Percentiles rank a stretch among this genome's conserved stretches.
Evolutionary conservation across 2,329 filamentous ascomycete genomes (phyloP).

Genomic region (Xylariaceae sp.): DNA sequence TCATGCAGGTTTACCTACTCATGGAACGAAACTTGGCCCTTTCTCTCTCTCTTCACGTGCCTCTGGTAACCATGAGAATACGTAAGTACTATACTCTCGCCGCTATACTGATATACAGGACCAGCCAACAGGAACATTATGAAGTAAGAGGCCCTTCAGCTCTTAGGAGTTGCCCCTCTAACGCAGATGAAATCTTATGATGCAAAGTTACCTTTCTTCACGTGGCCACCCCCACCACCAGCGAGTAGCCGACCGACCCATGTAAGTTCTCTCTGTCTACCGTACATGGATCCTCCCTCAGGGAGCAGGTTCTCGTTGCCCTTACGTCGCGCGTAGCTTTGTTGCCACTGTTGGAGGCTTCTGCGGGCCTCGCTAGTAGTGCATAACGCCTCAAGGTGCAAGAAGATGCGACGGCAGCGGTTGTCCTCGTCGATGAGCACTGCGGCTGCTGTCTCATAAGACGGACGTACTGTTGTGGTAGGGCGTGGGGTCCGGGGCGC

Average conservation of each 20-base stretch:
- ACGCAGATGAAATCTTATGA: neutral
- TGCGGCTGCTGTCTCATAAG: conserved; percentile 12
- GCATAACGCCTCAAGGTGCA: conserved; percentile 54
- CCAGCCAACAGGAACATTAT: no score
- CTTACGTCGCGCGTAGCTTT: conserved; percentile 51
- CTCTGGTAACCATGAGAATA: no score
- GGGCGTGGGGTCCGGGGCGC: neutral
- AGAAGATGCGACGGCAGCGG: conserved; percentile 52
- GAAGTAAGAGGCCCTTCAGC: no score
- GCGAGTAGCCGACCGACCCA: conserved; percentile 40
- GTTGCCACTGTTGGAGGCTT: conserved; percentile 57
- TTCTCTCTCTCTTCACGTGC: no score
- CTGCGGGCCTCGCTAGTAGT: conserved; percentile 53
- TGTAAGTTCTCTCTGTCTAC: conserved; percentile 24
- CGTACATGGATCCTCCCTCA: conserved; percentile 36
- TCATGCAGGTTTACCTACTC: no score
- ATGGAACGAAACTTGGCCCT: no score
- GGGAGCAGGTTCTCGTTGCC: conserved; percentile 50
- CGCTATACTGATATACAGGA: no score
- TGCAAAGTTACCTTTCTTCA: conserved; percentile 20
- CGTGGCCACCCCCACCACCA: conserved; percentile 13
- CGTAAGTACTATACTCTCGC: no score
- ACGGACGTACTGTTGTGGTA: neutral
- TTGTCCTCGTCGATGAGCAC: conserved; percentile 49
- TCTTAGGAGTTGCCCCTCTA: neutral